Evolutionary conservation across 1,284 basidiomycete species (phyloP).

Genomic region (Singerocomus inundabilis): DNA sequence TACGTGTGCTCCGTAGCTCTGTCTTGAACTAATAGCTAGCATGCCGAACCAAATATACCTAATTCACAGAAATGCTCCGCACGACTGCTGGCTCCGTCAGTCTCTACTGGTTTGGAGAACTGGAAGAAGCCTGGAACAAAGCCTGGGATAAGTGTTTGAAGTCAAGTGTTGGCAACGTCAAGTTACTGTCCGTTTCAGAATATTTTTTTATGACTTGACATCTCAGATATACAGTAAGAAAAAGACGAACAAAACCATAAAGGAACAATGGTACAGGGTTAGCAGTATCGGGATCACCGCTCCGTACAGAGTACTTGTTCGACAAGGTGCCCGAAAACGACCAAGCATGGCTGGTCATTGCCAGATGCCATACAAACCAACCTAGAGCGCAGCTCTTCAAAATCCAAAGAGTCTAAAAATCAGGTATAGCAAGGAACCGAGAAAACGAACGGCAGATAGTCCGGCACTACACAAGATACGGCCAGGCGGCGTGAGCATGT

Average conservation of each 20-base stretch:
- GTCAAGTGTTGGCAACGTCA: slow-evolving; percentile 12
- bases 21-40: too few species aligned
- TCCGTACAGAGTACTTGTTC: slow-evolving; percentile 11
- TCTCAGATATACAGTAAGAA: too few species aligned
- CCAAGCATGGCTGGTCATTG: background rate
- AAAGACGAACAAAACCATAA: background rate
- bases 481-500: slow-evolving; percentile 4
- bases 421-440: slow-evolving; percentile 76
- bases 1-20: background rate
- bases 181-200: slow-evolving; percentile 7
- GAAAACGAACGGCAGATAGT: slow-evolving; percentile 75
- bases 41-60: too few species aligned
- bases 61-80: background rate
- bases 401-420: slow-evolving; percentile 68
- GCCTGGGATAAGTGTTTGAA: slow-evolving; percentile 4
- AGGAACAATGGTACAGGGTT: slow-evolving; percentile 16
- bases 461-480: slow-evolving; percentile 53
- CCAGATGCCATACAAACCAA: slow-evolving; percentile 13
- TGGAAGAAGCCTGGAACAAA: background rate
- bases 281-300: slow-evolving; percentile 9
- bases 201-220: too few species aligned
- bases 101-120: background rate
- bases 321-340: background rate
- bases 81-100: background rate
- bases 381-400: slow-evolving; percentile 19